Conservation (phyloP, 768 basidiomycete species). For the Xanthoconium purpureum region DNA sequence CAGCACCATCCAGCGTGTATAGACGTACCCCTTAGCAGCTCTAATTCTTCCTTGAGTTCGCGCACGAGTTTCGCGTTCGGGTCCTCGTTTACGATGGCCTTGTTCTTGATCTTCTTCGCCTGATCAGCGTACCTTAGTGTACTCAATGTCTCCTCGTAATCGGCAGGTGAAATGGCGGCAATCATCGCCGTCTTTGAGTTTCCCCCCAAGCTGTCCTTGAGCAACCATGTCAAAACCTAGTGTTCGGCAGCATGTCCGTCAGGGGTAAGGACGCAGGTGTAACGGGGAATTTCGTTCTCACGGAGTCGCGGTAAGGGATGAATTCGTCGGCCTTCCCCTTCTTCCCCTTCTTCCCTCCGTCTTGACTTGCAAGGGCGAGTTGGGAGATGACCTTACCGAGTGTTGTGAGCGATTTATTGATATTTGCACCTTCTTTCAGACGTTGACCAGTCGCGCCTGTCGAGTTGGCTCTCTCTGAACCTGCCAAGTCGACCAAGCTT, state of each 20-base stretch:
- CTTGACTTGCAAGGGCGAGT: constrained; percentile 60
- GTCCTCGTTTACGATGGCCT: constrained; percentile 98
- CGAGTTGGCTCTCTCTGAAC: constrained; percentile 94
- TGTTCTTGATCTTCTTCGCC: constrained; percentile 99
- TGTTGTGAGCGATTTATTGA: constrained; percentile 97
- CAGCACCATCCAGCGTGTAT: neutral
- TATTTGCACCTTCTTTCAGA: constrained; percentile 96
- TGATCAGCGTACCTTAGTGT: constrained; percentile 97
- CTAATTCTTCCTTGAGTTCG: constrained; percentile 97
- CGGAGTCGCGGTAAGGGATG: constrained; percentile 96
- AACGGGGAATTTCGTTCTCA: constrained; percentile 36
- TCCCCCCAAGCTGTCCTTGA: constrained; percentile 96
- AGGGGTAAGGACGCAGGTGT: neutral
- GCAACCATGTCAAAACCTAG: constrained; percentile 93
- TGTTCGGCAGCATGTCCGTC: constrained; percentile 2
- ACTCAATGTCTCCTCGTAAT: constrained; percentile 96
- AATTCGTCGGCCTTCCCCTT: constrained; percentile 90
- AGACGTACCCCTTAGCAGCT: constrained; percentile 74
- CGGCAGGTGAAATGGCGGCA: constrained; percentile 96
- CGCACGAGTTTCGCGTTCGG: constrained; percentile 98
- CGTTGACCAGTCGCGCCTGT: constrained; percentile 96
- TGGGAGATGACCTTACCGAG: constrained; percentile 96
- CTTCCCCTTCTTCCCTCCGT: constrained; percentile 77
- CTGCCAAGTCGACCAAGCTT: constrained; percentile 93
- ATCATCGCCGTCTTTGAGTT: constrained; percentile 99